Evolutionary conservation across 495 filamentous ascomycete genomes (phyloP).

Genomic region (Penicillium bovifimosum): DNA sequence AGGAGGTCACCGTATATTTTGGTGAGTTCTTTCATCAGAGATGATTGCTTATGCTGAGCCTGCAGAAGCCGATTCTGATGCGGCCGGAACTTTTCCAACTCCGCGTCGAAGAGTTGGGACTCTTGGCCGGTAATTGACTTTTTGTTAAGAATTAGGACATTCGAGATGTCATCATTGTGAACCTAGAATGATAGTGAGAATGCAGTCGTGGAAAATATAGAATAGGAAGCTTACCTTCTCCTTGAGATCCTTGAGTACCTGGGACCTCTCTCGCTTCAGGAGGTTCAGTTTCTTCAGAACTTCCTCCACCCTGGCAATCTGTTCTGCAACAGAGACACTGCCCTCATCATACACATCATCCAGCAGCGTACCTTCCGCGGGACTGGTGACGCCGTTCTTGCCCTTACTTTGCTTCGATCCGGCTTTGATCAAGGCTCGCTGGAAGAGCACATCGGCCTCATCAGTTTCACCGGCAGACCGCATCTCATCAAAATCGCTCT

Average conservation of each 20-base stretch:
- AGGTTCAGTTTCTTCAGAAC: slow-evolving; percentile 86
- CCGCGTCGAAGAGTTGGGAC: slow-evolving; percentile 81
- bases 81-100: slow-evolving; percentile 93
- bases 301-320: slow-evolving; percentile 85
- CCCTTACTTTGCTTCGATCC: slow-evolving; percentile 56
- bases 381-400: slow-evolving; percentile 57
- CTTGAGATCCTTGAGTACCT: slow-evolving; percentile 94
- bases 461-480: slow-evolving; percentile 79
- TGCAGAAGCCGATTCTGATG: slow-evolving; percentile 88
- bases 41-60: slow-evolving; percentile 87
- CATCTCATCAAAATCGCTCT: slow-evolving; percentile 93
- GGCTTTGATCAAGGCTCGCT: slow-evolving; percentile 70
- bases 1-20: slow-evolving; percentile 80
- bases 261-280: slow-evolving; percentile 81
- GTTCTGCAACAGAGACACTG: slow-evolving; percentile 73
- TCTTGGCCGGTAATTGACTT: slow-evolving; percentile 83
- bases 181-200: slow-evolving; percentile 49
- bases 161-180: slow-evolving; percentile 93
- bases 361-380: slow-evolving; percentile 70
- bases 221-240: slow-evolving; percentile 64
- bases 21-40: slow-evolving; percentile 92
- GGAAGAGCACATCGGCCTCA: slow-evolving; percentile 84
- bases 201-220: background rate
- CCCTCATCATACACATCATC: slow-evolving; percentile 88
- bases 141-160: slow-evolving; percentile 94